Base-by-base conservation (phyloP, 352 stramenopile species). In the Globisporangium apiculatum region DNA sequence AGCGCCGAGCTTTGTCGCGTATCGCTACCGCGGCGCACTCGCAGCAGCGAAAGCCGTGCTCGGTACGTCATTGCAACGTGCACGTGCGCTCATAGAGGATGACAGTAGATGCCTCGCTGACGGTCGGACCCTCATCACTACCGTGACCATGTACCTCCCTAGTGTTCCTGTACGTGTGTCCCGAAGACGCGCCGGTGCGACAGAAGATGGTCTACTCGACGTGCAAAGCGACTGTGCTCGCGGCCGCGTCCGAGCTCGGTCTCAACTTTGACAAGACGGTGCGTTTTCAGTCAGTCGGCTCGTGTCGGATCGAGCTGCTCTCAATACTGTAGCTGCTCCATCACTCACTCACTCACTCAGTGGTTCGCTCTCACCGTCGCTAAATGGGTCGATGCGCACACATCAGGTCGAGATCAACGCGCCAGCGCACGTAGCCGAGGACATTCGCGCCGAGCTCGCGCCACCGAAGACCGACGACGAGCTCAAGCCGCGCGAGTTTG, bases 151-250 rank as follows among this genome's bases (percentile, higher is more conserved):
- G 24, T 31, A 31, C 24, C 24, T 31, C 24, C 24, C 24, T 38
- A 91, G 84, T 96, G 42, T 95, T 97, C 58, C 72, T 96, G 62
- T 97, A 96, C 60, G 84, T 92, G 35, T 97, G 89, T 48, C 89
- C 89, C 0, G 89, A 97, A 61, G 83, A 94, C 17, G 75, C 85
- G 0, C 75, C 86, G 7, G 78, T 97, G 52, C 79, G 87, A 12
- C 65, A 89, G 49, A 97, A 96, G 72, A 97, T 97, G 88, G 86
- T 91, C 12, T 95, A 96, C 64, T 96, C 88, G 50, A 94, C 88
- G 5, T 87, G 79, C 57, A 96, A 96, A 56, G 87, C 87, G 17
- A 93, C 83, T 12, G 75, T 96, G 24, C 70, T 95, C 31, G 76
- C 77, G n/a, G 81, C 72, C 2, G 81, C 82, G 17, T 60, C 74